These are phyloP conservation scores for Rhizopus arrhizus DNA, from an alignment of 371 early-diverging fungal genomes.

Conservation along the genomic window DNA sequence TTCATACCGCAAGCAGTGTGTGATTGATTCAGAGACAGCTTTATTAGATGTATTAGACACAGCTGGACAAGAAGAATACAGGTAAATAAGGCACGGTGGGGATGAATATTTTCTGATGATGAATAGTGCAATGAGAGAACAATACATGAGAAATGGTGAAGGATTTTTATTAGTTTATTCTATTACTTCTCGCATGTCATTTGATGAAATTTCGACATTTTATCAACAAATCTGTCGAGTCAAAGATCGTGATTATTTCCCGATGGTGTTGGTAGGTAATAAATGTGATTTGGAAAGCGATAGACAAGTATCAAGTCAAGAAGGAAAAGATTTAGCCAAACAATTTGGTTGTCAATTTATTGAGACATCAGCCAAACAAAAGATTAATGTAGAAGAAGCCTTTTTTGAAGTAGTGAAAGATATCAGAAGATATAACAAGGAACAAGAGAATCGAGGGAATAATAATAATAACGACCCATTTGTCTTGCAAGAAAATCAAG, in stretches of 20 bases:
- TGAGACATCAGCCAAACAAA: slow-evolving; percentile 89
- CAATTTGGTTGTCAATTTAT: slow-evolving; percentile 47
- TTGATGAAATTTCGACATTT: slow-evolving; percentile 80
- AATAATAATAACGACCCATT: slow-evolving; percentile 13
- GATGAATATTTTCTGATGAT: not conserved
- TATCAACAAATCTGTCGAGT: slow-evolving; percentile 81
- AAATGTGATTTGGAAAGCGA: slow-evolving; percentile 90
- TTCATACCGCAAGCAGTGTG: slow-evolving; percentile 88
- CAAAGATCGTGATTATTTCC: slow-evolving; percentile 81
- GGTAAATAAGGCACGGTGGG: slow-evolving; percentile 32
- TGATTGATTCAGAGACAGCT: slow-evolving; percentile 82
- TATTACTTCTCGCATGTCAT: slow-evolving; percentile 75
- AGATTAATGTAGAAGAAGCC: slow-evolving; percentile 90
- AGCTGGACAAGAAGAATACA: slow-evolving; percentile 93
- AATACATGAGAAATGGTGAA: slow-evolving; percentile 68
- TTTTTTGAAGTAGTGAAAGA: slow-evolving; percentile 87
- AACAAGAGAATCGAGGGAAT: slow-evolving; percentile 26
- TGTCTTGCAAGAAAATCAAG: slow-evolving; percentile 27
- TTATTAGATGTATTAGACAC: slow-evolving; percentile 90
- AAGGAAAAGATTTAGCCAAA: slow-evolving; percentile 34
- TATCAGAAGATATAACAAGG: slow-evolving; percentile 47
- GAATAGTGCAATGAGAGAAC: slow-evolving; percentile 1
- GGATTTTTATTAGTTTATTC: slow-evolving; percentile 57
- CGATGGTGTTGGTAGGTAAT: slow-evolving; percentile 92
- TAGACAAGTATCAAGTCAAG: slow-evolving; percentile 54